phyloP scores from a whole-genome alignment of 2,329 filamentous ascomycete genomes.

The Ophiostoma pallidulum region DNA sequence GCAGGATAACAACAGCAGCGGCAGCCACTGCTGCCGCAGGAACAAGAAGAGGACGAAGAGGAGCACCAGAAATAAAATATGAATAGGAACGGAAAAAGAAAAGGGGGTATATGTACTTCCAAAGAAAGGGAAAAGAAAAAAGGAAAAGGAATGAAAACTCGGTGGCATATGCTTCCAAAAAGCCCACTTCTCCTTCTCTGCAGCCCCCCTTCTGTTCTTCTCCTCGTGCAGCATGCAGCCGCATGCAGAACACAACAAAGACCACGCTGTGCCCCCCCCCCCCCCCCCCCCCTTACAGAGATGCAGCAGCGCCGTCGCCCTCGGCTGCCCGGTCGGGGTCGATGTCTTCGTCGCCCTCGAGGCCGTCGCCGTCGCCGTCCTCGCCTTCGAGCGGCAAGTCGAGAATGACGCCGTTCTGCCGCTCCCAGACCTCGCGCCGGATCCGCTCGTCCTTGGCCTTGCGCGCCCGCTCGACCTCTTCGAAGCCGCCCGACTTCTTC shows the following conservation, averaged over 20 bases:
- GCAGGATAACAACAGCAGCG: too few relatives aligned
- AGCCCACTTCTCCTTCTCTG: too few relatives aligned
- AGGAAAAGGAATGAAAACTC: too few relatives aligned
- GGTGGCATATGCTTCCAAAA: too few relatives aligned
- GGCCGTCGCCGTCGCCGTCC: neutral
- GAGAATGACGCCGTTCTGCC: slow-evolving; percentile 47
- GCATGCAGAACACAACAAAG: too few relatives aligned
- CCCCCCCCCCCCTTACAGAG: neutral
- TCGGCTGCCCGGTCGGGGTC: neutral
- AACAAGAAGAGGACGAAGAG: neutral
- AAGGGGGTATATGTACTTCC: neutral
- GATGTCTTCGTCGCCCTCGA: neutral
- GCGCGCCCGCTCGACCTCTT: slow-evolving; percentile 81
- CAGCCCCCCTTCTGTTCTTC: neutral
- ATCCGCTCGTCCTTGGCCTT: slow-evolving; percentile 81
- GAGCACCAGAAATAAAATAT: neutral
- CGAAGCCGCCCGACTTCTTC: slow-evolving; percentile 92
- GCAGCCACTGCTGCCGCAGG: too few relatives aligned
- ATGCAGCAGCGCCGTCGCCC: neutral
- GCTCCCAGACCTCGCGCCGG: slow-evolving; percentile 67
- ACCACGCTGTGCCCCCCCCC: too few relatives aligned
- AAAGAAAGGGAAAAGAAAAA: neutral
- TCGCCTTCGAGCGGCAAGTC: slow-evolving; percentile 20
- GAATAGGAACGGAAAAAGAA: neutral
- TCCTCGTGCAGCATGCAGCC: neutral